A percentile compares a stretch with the other conserved stretches of the same genome.
phyloP scores from a whole-genome alignment of 2,329 filamentous ascomycete species.

The Calonectria pteridis region DNA sequence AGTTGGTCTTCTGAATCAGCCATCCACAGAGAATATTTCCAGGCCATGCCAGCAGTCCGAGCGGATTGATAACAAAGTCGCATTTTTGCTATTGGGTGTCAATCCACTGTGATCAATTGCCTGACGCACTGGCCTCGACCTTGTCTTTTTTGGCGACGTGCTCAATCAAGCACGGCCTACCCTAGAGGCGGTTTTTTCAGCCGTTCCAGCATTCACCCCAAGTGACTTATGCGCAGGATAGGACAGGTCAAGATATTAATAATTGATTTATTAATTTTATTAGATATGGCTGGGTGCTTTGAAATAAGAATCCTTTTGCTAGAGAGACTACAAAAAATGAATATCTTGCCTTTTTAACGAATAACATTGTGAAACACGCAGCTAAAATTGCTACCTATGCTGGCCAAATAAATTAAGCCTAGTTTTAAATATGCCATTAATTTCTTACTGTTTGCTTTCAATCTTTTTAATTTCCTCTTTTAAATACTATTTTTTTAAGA shows the following conservation, averaged over 20 bases:
- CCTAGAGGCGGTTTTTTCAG: not conserved
- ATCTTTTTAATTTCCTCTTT: too few relatives aligned
- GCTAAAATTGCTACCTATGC: too few relatives aligned
- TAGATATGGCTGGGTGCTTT: too few relatives aligned
- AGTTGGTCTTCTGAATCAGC: not conserved
- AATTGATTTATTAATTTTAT: not conserved
- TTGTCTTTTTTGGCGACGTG: too few relatives aligned
- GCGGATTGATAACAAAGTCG: not conserved
- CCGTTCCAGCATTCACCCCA: not conserved
- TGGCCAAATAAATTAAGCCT: too few relatives aligned
- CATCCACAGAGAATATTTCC: not conserved
- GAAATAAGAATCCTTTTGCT: too few relatives aligned
- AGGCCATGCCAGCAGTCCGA: not conserved
- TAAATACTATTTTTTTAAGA: too few relatives aligned
- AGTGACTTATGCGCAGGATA: not conserved
- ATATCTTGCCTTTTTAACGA: too few relatives aligned
- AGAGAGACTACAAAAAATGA: too few relatives aligned
- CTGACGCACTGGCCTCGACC: not conserved
- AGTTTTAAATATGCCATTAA: too few relatives aligned
- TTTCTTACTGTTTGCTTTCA: too few relatives aligned
- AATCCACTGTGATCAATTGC: not conserved
- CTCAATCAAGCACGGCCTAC: not conserved
- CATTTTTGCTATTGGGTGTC: not conserved
- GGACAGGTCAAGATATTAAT: fast-evolving
- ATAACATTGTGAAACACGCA: too few relatives aligned